phyloP scores from a whole-genome alignment of 2,329 filamentous ascomycete species.

The Penicillium vulpinum region DNA sequence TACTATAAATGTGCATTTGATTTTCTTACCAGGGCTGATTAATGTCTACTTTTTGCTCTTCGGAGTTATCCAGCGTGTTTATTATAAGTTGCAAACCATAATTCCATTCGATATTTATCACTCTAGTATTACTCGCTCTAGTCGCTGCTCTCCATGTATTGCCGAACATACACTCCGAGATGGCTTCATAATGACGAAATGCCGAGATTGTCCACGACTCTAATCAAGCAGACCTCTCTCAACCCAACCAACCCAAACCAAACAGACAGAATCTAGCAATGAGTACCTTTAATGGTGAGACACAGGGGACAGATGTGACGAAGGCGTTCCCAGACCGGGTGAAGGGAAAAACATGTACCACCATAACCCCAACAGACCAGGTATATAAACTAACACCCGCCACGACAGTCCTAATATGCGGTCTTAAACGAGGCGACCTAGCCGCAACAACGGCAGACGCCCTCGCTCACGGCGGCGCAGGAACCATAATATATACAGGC shows the following conservation, averaged over 20 bases:
- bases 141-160: background rate
- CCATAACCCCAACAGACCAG: background rate
- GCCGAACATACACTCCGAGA: background rate
- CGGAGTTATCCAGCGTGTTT: background rate
- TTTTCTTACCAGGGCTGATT: background rate
- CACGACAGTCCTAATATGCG: slow-evolving; percentile 31
- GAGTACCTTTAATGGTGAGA: slow-evolving; percentile 26
- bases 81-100: background rate
- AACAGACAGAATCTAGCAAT: slow-evolving; percentile 3
- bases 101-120: background rate
- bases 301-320: slow-evolving; percentile 33
- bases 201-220: background rate
- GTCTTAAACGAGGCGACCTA: slow-evolving; percentile 25
- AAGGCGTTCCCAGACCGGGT: slow-evolving; percentile 30
- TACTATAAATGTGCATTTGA: slow-evolving; percentile 7
- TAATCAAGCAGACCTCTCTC: background rate
- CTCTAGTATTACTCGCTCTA: background rate
- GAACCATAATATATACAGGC: slow-evolving; percentile 31
- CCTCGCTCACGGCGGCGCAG: slow-evolving; percentile 29
- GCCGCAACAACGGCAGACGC: slow-evolving; percentile 29
- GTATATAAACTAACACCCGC: background rate
- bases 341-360: slow-evolving; percentile 33
- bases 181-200: slow-evolving; percentile 24
- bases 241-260: background rate
- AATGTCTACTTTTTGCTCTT: background rate